Evolutionary conservation across 1,284 basidiomycete species (phyloP), one percentile per base, ranked within the genome.

Genomic region (Sanghuangporus sanghuang): DNA sequence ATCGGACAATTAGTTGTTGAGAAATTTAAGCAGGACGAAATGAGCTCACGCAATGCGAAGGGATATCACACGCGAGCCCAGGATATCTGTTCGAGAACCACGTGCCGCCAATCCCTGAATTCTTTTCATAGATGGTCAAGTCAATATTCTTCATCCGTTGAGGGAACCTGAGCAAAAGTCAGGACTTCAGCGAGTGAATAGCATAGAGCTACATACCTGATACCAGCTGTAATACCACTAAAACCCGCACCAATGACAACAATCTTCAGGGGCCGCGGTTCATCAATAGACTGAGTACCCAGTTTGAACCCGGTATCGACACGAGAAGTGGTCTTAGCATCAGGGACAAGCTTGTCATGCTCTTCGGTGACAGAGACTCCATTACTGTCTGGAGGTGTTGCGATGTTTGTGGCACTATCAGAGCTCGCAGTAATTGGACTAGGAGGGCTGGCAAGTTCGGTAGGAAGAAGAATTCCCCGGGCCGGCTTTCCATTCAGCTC

Each of bases 41-140:
- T 18, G 4, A 36, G 70, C 79, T 64, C 69, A 83, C 81, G 59
- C 75, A 76, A 64, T 84, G 83, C 7, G 83, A 78, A 12, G 84
- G 83, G 38, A 84, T 79, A 68, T 86, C 84, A 67, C 84, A 86
- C 18, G 79, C 77, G 3, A 86, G 67, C 50, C 85, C 71, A 52
- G 78, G 76, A 60, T 79, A 79, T 56, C 68, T 73, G 60, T 78
- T 79, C 39, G 71, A 70, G 67, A 70, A 76, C 85, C 85, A 87
- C 1, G 84, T 81, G 3, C 86, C 86, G 14, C 85, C 86, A 18
- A 88, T 74, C 1, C 80, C 83, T 3, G 77, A 74, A 63, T 81
- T 80, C 66, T 83, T 82, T 57, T 88, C 85, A 68, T 86, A 87
- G n/a, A 87, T 81, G 0, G 78, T 79, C 7, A 87, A 68, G 23